Base-by-base conservation (phyloP, 257 asterid species). In the Euphrasia confusa region DNA sequence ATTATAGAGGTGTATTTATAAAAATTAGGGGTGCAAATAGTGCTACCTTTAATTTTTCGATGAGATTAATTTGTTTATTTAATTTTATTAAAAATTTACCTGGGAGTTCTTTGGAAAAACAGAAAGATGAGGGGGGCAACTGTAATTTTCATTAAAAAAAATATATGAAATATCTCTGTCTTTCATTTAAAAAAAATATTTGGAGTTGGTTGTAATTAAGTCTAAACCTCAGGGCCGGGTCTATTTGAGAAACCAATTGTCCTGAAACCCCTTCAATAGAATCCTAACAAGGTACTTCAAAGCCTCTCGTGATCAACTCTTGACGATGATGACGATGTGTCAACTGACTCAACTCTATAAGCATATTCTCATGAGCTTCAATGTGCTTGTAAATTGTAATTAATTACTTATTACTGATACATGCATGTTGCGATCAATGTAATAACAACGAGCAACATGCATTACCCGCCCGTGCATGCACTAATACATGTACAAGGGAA, bases 241-340 rank as follows among this genome's bases (percentile, higher is more conserved):
- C 7, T 7, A 17, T 50, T 50, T 27, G 88, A 77, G 63, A 77
- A 75, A 60, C 79, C 86, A n/a, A 47, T 84, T 70, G 54, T 64
- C 63, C 68, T 84, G 35, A 75, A 79, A 64, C 86, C 92, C 27
- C 72, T 58, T 33, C 83, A 84, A 71, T 70, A 81, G 70, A 86
- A 84, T 63, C 86, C 92, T 3, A 73, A 50, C 37, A 74, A 64
- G 72, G 87, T 81, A 11, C 63, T 71, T 61, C 72, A 78, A 70
- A 76, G 76, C 54, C 12, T 58, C 42, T 21, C 24, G 24, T 21
- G 24, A 37, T 37, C 42, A 8, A 37, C 42, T 8, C 11, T 7
- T 9, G 42, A 37, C 42, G 42, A 30, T 30, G 11, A 37, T 10
- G 40, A 35, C 0, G 10, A 1, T 10, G 2, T 35, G 40, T 7